Percentiles rank a stretch among this genome's conserved stretches.
Conservation (phyloP, 129 eudicot genomes). For the Smallanthus sonchifolius region DNA sequence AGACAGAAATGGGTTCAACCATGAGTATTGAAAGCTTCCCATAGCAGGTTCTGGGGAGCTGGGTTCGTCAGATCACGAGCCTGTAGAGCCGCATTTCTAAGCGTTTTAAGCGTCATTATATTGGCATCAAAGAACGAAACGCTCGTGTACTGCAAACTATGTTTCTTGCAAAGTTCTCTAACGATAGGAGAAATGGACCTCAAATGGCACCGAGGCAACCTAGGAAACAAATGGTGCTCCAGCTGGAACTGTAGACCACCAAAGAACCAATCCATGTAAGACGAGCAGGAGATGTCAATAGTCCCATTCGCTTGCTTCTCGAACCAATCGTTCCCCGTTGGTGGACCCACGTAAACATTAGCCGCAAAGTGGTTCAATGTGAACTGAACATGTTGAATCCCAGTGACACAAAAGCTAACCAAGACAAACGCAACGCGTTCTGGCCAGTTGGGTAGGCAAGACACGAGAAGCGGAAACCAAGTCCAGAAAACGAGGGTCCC, state of each 20-base stretch:
- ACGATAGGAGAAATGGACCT: conserved; percentile 36
- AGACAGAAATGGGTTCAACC: conserved; percentile 13
- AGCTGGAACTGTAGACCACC: conserved; percentile 40
- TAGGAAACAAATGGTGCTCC: conserved; percentile 42
- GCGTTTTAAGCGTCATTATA: conserved; percentile 27
- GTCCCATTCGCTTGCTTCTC: conserved; percentile 43
- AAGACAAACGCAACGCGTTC: conserved; percentile 35
- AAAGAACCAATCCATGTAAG: conserved; percentile 43
- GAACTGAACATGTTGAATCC: conserved; percentile 40
- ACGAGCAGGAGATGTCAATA: conserved; percentile 29
- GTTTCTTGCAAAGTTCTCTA: conserved; percentile 38
- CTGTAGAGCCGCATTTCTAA: conserved; percentile 35
- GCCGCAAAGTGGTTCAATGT: conserved; percentile 41
- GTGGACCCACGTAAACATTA: conserved; percentile 37
- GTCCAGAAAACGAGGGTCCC: conserved; percentile 38
- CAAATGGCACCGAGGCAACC: conserved; percentile 35
- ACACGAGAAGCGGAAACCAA: conserved; percentile 39
- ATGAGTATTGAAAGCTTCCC: conserved; percentile 41
- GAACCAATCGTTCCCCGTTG: conserved; percentile 36
- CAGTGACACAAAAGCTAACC: conserved; percentile 35
- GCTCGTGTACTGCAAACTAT: conserved; percentile 28
- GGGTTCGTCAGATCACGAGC: conserved; percentile 33
- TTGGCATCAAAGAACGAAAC: conserved; percentile 34
- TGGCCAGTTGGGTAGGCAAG: conserved; percentile 32
- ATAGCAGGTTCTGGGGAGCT: conserved; percentile 28